Percentiles rank a stretch among this genome's conserved stretches.
Evolutionary conservation across 345 rosid genomes (phyloP).

Genomic region (Bruguiera sexangula): DNA sequence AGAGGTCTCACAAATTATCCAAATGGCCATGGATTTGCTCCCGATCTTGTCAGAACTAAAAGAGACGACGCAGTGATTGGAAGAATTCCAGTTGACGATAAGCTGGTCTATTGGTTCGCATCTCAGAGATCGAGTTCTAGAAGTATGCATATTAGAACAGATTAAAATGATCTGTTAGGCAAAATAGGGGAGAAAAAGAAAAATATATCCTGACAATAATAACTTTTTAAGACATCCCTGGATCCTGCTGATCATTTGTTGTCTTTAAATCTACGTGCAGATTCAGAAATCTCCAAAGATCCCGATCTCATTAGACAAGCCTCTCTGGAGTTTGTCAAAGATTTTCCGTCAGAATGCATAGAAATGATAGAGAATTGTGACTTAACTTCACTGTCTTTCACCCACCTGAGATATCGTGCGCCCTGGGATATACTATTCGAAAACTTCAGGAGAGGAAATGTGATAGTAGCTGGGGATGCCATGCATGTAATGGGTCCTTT

Average conservation of each 20-base stretch:
- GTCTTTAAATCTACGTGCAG: background rate
- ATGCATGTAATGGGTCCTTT: constrained; percentile 58
- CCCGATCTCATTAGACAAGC: constrained; percentile 28
- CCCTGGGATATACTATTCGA: constrained; percentile 40
- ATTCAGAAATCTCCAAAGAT: constrained; percentile 20
- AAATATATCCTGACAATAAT: background rate
- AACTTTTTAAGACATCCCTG: background rate
- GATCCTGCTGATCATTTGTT: background rate
- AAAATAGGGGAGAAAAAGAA: background rate
- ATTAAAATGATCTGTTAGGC: background rate
- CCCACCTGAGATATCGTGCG: constrained; percentile 39
- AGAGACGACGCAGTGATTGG: constrained; percentile 25
- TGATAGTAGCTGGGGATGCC: constrained; percentile 52
- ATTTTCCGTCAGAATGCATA: constrained; percentile 34
- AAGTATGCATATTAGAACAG: constrained; percentile 7
- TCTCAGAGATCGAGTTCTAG: constrained; percentile 7
- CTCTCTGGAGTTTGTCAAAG: constrained; percentile 29
- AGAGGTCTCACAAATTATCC: constrained; percentile 47
- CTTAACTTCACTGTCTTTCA: constrained; percentile 27
- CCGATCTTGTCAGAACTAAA: constrained; percentile 20
- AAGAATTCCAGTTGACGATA: constrained; percentile 32
- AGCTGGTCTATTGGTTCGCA: constrained; percentile 41
- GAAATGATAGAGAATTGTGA: constrained; percentile 41
- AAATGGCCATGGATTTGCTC: constrained; percentile 39
- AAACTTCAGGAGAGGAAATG: constrained; percentile 38